phyloP scores from a whole-genome alignment of 2,329 filamentous ascomycete species.

The Aspergillus ochraceus region DNA sequence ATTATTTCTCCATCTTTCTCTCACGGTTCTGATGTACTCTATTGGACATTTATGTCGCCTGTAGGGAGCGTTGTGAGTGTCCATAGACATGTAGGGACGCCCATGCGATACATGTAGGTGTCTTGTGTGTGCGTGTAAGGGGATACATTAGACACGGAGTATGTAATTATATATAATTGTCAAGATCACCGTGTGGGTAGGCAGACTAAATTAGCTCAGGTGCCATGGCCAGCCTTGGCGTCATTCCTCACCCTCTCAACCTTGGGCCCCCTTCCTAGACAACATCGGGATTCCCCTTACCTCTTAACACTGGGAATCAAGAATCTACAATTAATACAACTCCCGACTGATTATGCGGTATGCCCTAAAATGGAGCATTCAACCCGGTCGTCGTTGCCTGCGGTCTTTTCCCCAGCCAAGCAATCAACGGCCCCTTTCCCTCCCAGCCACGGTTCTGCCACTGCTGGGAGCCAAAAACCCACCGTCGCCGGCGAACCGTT shows the following conservation, averaged over 20 bases:
- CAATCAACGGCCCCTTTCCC: conserved; percentile 21
- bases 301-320: background rate
- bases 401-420: conserved; percentile 15
- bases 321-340: background rate
- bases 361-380: conserved; percentile 9
- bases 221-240: background rate
- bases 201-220: background rate
- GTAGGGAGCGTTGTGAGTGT: too few relatives aligned
- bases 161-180: too few relatives aligned
- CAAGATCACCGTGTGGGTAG: too few relatives aligned
- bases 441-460: conserved; percentile 25
- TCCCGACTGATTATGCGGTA: background rate
- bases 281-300: background rate
- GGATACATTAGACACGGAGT: too few relatives aligned
- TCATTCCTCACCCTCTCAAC: conserved; percentile 2
- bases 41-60: too few relatives aligned
- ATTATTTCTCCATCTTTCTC: too few relatives aligned
- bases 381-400: conserved; percentile 10
- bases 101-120: too few relatives aligned
- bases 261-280: too few relatives aligned
- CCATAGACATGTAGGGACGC: too few relatives aligned
- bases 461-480: conserved; percentile 14
- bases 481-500: conserved; percentile 18
- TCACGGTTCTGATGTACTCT: too few relatives aligned
- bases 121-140: too few relatives aligned